Percentiles rank a stretch among this genome's conserved stretches.
Evolutionary conservation across 2,329 filamentous ascomycete species (phyloP).

Genomic region (Periconia sp.): DNA sequence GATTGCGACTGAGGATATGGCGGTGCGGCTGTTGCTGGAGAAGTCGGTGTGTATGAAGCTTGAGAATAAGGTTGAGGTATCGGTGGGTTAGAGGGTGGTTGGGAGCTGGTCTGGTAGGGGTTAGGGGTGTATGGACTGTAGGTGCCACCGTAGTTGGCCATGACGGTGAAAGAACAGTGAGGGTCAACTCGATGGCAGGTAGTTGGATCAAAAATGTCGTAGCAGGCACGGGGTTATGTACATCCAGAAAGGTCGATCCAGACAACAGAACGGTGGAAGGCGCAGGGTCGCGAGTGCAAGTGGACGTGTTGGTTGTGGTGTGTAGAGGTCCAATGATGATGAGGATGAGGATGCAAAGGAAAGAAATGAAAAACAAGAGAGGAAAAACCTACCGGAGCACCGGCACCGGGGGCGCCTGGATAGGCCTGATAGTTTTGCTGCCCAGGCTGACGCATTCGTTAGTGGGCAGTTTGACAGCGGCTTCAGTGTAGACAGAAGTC

Average conservation of each 20-base stretch:
- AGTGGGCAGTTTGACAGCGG: conserved; percentile 20
- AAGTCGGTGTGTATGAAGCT: conserved; percentile 46
- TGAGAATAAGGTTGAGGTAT: conserved; percentile 37
- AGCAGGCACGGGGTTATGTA: neutral
- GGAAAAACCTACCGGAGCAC: conserved; percentile 42
- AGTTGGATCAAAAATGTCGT: neutral
- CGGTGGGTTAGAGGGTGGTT: conserved; percentile 23
- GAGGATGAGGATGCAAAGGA: conserved; percentile 36
- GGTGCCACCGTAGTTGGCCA: conserved; percentile 32
- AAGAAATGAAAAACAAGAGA: conserved; percentile 18
- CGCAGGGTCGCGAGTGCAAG: too few species aligned
- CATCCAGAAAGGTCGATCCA: neutral
- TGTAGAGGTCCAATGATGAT: conserved; percentile 18
- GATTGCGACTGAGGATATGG: conserved; percentile 41
- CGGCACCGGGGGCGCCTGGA: conserved; percentile 52
- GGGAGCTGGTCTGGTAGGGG: conserved; percentile 28
- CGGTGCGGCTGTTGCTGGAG: conserved; percentile 43
- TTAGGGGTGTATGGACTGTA: conserved; percentile 33
- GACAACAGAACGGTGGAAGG: neutral
- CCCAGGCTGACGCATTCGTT: conserved; percentile 40
- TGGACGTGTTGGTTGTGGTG: neutral
- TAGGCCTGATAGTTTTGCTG: conserved; percentile 60
- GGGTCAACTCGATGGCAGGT: conserved; percentile 10
- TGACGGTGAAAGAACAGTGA: conserved; percentile 20
- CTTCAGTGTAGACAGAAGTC: neutral